Evolutionary conservation across 768 basidiomycete species (phyloP), one percentile per base, ranked within the genome.

Genomic region (Russula griseocarnosa): DNA sequence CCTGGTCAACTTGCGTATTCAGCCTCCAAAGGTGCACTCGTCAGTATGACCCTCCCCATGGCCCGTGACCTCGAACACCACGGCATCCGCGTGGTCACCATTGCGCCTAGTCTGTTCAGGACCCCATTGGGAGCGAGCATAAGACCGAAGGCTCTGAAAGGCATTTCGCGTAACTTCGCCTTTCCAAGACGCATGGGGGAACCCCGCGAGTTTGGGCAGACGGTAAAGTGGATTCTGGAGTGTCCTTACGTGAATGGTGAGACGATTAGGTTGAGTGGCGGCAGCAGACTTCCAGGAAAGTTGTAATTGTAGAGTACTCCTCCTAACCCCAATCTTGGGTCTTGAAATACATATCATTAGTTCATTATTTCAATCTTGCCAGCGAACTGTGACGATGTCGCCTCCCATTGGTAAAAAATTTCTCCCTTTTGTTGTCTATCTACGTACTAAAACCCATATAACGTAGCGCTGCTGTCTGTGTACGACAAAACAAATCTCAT

Each of bases 401-500:
- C 60, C 73, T 62, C 74, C 73, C 54, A 75, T 74, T 62, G 75
- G 75, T 73, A 62, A 67, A 67, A 11, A 72, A 62, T 69, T 58
- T 32, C 30, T 61, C 52, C 50, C 30, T 20, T 55, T 44, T 36
- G 16, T 44, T 28, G 24, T 47, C 24, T 64, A 24, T 36, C 38
- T 47, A 26, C 14, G 18, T 30, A 16, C 47, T 62, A 24, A 55
- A 46, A 63, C 26, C 36, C 50, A 7, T 11, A 7, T 7, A 38
- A 22, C 61, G 65, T 63, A 93, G 96, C 95, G 24, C 78, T 99
- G 60, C 78, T 99, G 57, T 97, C 94, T 34, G 97, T 98, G 60
- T 98, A 97, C 73, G 96, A 98, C 80, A 99, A 99, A 78, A 83
- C 88, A 55, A 84, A 86, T 71, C 84, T 99, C 54, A 75, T 98